These are phyloP conservation scores for Eucommia ulmoides DNA, from an alignment of 257 asterid genomes.

Conservation along the genomic window DNA sequence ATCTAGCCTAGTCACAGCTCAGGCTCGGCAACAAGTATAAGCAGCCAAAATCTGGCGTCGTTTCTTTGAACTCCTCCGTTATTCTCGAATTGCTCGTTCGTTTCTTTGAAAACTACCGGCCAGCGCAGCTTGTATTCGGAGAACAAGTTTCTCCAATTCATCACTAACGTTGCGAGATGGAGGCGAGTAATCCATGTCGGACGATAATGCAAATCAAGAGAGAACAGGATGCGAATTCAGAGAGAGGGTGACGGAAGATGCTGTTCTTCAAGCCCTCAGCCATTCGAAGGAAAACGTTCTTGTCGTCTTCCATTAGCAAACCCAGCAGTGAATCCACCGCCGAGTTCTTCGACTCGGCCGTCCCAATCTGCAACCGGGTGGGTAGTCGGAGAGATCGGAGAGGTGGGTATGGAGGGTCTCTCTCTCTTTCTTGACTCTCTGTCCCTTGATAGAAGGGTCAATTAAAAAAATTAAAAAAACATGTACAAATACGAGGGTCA, in stretches of 20 bases:
- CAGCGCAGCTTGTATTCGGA: no score
- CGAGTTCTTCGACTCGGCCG: slow-evolving; percentile 54
- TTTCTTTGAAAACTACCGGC: no score
- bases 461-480: no score
- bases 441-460: no score
- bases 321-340: slow-evolving; percentile 59
- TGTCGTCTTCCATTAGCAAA: slow-evolving; percentile 66
- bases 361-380: slow-evolving; percentile 88
- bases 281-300: no score
- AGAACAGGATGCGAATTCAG: background rate
- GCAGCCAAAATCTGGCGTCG: no score
- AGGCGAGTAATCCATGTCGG: background rate
- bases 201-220: background rate
- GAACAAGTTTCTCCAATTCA: slow-evolving; percentile 69
- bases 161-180: slow-evolving; percentile 27
- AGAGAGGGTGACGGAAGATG: background rate
- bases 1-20: background rate
- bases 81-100: no score
- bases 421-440: no score
- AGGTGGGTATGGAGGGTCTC: slow-evolving; percentile 45
- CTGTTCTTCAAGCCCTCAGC: no score
- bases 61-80: no score
- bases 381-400: slow-evolving; percentile 22
- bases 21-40: background rate
- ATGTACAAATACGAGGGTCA: no score